Percentiles rank a stretch among this genome's conserved stretches.
phyloP scores from a whole-genome alignment of 2,329 filamentous ascomycete genomes.

The Thelonectria olida region DNA sequence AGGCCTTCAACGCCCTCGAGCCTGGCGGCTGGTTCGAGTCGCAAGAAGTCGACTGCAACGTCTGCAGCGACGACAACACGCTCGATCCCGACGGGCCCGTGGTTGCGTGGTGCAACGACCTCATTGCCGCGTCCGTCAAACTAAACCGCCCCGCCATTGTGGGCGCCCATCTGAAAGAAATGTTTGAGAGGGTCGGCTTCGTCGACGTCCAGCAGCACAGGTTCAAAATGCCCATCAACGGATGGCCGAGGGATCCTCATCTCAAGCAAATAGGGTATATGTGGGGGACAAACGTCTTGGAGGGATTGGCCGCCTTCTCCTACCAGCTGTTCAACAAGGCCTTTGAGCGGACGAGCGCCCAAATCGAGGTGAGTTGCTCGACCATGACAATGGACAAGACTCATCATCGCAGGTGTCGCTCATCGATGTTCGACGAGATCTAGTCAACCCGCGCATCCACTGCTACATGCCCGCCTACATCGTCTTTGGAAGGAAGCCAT shows the following conservation, averaged over 20 bases:
- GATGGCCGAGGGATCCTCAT: slow-evolving; percentile 57
- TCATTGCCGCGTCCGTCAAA: slow-evolving; percentile 49
- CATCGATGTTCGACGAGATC: slow-evolving; percentile 56
- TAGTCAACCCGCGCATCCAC: slow-evolving; percentile 55
- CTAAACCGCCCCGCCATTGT: slow-evolving; percentile 50
- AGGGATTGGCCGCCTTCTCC: slow-evolving; percentile 53
- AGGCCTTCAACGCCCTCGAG: slow-evolving; percentile 55
- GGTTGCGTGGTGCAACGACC: slow-evolving; percentile 49
- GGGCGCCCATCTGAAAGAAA: slow-evolving; percentile 44
- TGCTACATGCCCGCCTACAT: slow-evolving; percentile 57
- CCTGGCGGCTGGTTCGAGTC: slow-evolving; percentile 65
- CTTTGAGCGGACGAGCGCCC: slow-evolving; percentile 48
- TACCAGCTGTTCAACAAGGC: slow-evolving; percentile 50
- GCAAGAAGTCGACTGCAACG: slow-evolving; percentile 52
- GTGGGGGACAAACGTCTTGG: slow-evolving; percentile 52
- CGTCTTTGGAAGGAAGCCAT: slow-evolving; percentile 60
- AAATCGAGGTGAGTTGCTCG: slow-evolving; percentile 56
- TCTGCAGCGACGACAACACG: slow-evolving; percentile 55
- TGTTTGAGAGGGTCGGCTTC: slow-evolving; percentile 59
- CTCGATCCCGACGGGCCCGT: slow-evolving; percentile 49
- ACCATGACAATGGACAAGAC: slow-evolving; percentile 10
- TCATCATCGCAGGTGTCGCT: slow-evolving; percentile 51
- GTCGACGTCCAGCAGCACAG: slow-evolving; percentile 59
- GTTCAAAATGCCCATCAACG: slow-evolving; percentile 61
- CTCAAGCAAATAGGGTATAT: slow-evolving; percentile 53